phyloP scores from a whole-genome alignment of 257 asterid genomes.

The Thymus quinquecostatus region DNA sequence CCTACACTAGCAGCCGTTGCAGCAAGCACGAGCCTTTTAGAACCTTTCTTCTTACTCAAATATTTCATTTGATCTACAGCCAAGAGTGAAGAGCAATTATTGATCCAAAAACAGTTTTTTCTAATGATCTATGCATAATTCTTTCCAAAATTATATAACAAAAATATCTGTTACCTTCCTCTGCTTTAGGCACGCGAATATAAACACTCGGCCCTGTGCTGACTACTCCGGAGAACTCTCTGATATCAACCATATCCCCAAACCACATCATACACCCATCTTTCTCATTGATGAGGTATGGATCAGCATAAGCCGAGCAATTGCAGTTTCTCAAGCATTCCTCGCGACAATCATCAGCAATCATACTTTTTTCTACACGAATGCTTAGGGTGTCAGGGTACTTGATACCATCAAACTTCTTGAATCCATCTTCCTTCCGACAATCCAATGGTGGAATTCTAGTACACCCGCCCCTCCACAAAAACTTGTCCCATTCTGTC shows the following conservation, averaged over 20 bases:
- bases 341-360: no score
- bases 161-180: neutral
- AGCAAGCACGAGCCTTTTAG: neutral
- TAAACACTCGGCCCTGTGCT: neutral
- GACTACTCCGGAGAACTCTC: neutral
- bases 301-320: no score
- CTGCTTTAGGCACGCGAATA: neutral
- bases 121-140: no score
- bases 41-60: neutral
- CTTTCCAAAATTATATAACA: neutral
- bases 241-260: slow-evolving; percentile 25
- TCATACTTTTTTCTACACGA: no score
- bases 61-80: neutral
- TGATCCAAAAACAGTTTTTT: no score
- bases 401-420: no score
- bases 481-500: slow-evolving; percentile 32
- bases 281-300: no score
- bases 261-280: no score
- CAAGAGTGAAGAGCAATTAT: no score
- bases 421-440: no score
- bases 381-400: no score
- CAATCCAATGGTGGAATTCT: slow-evolving; percentile 21
- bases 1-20: neutral
- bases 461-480: slow-evolving; percentile 41
- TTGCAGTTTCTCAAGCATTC: no score